These are phyloP conservation scores for Amniculicola lignicola DNA, from an alignment of 495 filamentous ascomycete genomes.

Conservation along the genomic window DNA sequence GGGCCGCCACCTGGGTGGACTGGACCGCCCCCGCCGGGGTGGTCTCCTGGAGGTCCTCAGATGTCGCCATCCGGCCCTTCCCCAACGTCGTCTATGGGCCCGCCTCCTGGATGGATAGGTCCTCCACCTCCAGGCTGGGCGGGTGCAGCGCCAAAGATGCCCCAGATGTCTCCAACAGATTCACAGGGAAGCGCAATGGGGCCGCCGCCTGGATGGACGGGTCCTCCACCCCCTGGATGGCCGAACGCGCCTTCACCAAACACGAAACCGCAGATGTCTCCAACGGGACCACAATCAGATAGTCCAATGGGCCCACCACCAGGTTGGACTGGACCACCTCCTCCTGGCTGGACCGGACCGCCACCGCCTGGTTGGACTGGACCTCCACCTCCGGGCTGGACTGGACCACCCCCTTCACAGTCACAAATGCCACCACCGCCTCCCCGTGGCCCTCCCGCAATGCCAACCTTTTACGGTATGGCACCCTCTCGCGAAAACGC, in stretches of 20 bases:
- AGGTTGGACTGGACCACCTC: constrained; percentile 12
- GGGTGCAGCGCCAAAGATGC: neutral
- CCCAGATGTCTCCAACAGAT: neutral
- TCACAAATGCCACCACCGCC: constrained; percentile 3
- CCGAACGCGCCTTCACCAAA: neutral
- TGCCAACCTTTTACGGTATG: constrained; percentile 58
- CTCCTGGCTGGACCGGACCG: constrained; percentile 12
- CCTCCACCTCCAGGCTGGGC: neutral
- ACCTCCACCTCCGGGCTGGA: neutral
- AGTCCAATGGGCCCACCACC: constrained; percentile 20
- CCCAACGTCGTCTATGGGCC: too few relatives aligned
- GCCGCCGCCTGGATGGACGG: too few relatives aligned
- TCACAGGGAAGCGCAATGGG: too few relatives aligned
- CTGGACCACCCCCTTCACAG: neutral
- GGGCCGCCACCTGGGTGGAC: constrained; percentile 23
- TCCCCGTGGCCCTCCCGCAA: constrained; percentile 23
- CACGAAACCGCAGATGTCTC: constrained; percentile 7
- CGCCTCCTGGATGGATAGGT: constrained; percentile 14
- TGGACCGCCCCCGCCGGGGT: constrained; percentile 1
- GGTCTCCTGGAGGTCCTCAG: too few relatives aligned
- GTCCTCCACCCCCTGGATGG: constrained; percentile 19
- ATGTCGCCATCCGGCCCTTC: too few relatives aligned
- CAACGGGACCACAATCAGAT: too few relatives aligned
- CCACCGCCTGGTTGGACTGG: constrained; percentile 1
- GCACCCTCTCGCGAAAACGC: constrained; percentile 52